Evolutionary conservation across 805 yeast genomes (phyloP), one percentile per base, ranked within the genome.

Genomic region (Schizosaccharomyces octosporus): DNA sequence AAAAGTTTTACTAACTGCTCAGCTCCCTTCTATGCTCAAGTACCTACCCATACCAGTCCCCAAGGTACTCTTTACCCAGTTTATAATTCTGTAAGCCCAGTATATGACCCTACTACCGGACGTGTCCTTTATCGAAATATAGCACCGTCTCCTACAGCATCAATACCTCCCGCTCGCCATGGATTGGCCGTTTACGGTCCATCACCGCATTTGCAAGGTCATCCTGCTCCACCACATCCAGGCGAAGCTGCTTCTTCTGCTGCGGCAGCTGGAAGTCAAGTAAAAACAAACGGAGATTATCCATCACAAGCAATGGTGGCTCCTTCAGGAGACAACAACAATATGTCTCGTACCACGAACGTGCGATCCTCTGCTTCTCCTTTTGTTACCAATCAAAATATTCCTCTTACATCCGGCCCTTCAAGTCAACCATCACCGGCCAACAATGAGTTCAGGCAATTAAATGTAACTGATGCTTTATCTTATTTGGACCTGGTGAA

Each of bases 401-500:
- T 24, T 45, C 27, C 51, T 45, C 27, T 24, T 17, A 1, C 51
- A 45, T 13, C 51, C 51, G 27, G 27, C 51, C 27, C 51, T 17
- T 45, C 51, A 17, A 45, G 41, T 45, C 51, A n/a, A 45, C 51
- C 21, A 7, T 9, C 27, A 9, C 51, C 51, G 9, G 51, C 27
- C 21, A 45, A 45, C 21, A 45, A n/a, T 19, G 57, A 51, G 36
- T 29, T 19, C 15, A 39, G 82, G 64, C 96, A 97, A 1, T 75
- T 93, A 67, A 93, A 93, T 69, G 97, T 93, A 60, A 87, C 87
- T 70, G 99, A 93, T 72, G 99, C 99, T 5, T 76, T 93, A 65
- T 82, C 95, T 9, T 93, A 94, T 69, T 78, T 93, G 66, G 98
- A 94, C 70, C 95, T 89, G 72, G 98, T 93, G 60, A 93, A 94